Evolutionary conservation across 1,284 basidiomycete species (phyloP).

Genomic region (Ustilago vetiveriae): DNA sequence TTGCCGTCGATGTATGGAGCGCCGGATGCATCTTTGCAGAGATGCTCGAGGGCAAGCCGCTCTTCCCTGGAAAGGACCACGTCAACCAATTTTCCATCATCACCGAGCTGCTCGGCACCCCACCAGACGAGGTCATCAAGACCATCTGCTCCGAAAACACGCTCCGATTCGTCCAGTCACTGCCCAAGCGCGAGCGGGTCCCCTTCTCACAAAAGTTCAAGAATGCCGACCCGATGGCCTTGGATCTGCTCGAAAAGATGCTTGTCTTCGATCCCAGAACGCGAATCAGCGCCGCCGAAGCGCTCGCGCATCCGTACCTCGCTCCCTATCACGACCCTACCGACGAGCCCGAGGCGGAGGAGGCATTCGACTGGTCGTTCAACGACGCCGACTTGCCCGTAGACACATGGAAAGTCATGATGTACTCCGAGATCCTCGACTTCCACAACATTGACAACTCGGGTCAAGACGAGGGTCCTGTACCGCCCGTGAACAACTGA

Average conservation of each 20-base stretch:
- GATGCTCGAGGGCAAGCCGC: slow-evolving; percentile 98
- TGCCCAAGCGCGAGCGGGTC: slow-evolving; percentile 94
- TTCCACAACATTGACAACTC: slow-evolving; percentile 67
- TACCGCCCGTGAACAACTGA: slow-evolving; percentile 44
- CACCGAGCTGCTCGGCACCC: slow-evolving; percentile 95
- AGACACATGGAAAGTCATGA: slow-evolving; percentile 94
- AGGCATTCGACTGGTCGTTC: slow-evolving; percentile 99
- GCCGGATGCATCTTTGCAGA: slow-evolving; percentile 99
- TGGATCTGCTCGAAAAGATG: slow-evolving; percentile 98
- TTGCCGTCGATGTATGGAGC: slow-evolving; percentile 97
- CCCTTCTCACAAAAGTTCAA: slow-evolving; percentile 94
- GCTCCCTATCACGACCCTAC: slow-evolving; percentile 98
- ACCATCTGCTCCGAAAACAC: slow-evolving; percentile 99
- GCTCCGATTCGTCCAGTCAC: slow-evolving; percentile 95
- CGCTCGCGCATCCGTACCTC: slow-evolving; percentile 92
- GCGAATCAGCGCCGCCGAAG: slow-evolving; percentile 91
- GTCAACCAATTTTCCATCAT: slow-evolving; percentile 99
- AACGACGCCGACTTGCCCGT: slow-evolving; percentile 99
- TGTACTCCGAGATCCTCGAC: slow-evolving; percentile 70
- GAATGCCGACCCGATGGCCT: slow-evolving; percentile 88
- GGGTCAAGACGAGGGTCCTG: slow-evolving; percentile 54
- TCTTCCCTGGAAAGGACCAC: slow-evolving; percentile 99
- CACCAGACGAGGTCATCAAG: slow-evolving; percentile 98
- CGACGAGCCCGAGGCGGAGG: slow-evolving; percentile 91
- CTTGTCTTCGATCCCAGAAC: slow-evolving; percentile 97